phyloP scores from a whole-genome alignment of 768 basidiomycete species.

The Rhodotorula paludigena region DNA sequence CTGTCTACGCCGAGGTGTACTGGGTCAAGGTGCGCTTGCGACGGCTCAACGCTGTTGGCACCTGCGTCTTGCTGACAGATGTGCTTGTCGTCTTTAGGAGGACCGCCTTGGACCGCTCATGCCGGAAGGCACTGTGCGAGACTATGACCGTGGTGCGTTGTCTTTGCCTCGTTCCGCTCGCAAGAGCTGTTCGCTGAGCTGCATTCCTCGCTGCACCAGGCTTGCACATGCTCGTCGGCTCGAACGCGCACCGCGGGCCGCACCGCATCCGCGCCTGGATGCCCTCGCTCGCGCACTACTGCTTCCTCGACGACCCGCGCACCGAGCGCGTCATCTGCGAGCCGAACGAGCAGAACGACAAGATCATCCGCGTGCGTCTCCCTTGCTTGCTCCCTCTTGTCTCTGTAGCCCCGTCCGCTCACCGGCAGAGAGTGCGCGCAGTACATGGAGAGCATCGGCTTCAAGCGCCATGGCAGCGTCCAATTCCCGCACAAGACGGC shows the following conservation, averaged over 20 bases:
- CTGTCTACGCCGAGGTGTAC: slow-evolving; percentile 35
- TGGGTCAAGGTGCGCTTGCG: slow-evolving; percentile 35
- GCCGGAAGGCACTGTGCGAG: slow-evolving; percentile 20
- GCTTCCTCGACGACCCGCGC: slow-evolving; percentile 37
- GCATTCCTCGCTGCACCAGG: slow-evolving; percentile 1
- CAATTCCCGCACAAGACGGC: slow-evolving; percentile 38
- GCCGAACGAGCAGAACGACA: slow-evolving; percentile 38
- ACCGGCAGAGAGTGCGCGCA: background rate
- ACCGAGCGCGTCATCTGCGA: slow-evolving; percentile 38
- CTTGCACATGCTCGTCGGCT: slow-evolving; percentile 38
- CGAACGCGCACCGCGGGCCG: slow-evolving; percentile 33
- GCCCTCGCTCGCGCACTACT: slow-evolving; percentile 37
- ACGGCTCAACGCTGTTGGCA: no score
- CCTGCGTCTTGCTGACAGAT: rapidly evolving
- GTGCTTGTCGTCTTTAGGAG: slow-evolving; percentile 1
- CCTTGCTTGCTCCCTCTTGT: background rate
- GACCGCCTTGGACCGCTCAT: slow-evolving; percentile 28
- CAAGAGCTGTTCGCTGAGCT: background rate
- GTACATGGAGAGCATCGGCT: slow-evolving; percentile 37
- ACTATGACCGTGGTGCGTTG: slow-evolving; percentile 35
- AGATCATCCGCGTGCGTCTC: slow-evolving; percentile 26
- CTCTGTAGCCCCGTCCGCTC: background rate
- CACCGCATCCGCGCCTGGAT: slow-evolving; percentile 39
- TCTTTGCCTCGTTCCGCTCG: no score
- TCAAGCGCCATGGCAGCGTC: slow-evolving; percentile 33